A percentile compares a stretch with the other conserved stretches of the same genome.
phyloP scores from a whole-genome alignment of 768 basidiomycete genomes.

The Suillus paluster region DNA sequence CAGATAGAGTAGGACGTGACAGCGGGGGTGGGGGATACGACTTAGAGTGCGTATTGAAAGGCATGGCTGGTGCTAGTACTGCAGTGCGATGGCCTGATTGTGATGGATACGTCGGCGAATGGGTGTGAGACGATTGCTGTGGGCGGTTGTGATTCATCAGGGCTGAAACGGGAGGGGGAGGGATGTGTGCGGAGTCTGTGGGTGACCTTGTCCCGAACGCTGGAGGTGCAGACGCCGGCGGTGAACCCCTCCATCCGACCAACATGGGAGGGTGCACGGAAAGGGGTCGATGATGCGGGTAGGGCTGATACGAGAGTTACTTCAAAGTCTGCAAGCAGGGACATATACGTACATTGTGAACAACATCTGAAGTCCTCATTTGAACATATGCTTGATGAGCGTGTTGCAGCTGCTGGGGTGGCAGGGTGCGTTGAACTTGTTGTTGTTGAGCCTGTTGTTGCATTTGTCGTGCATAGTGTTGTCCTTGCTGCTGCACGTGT shows the following conservation, averaged over 20 bases:
- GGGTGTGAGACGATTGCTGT: background rate
- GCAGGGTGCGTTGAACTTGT: background rate
- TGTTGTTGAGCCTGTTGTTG: constrained; percentile 8
- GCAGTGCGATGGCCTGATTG: constrained; percentile 7
- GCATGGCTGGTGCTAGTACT: constrained; percentile 11
- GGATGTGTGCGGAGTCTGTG: background rate
- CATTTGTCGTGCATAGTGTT: background rate
- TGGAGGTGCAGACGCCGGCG: background rate
- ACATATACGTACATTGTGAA: background rate
- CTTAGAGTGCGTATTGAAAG: background rate
- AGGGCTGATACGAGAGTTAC: background rate
- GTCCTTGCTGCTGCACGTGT: constrained; percentile 2
- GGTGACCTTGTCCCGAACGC: background rate
- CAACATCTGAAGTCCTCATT: background rate
- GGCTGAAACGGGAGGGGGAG: background rate
- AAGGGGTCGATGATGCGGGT: background rate
- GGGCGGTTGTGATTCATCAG: background rate
- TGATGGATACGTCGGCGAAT: background rate
- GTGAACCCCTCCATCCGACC: background rate
- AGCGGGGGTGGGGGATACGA: background rate
- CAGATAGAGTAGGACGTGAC: background rate
- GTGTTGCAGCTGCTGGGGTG: constrained; percentile 9
- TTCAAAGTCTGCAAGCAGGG: background rate
- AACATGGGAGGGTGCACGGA: too few relatives aligned
- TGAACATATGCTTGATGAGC: background rate